Base-by-base conservation (phyloP, 768 basidiomycete genomes). In the Mycena chlorophos region DNA sequence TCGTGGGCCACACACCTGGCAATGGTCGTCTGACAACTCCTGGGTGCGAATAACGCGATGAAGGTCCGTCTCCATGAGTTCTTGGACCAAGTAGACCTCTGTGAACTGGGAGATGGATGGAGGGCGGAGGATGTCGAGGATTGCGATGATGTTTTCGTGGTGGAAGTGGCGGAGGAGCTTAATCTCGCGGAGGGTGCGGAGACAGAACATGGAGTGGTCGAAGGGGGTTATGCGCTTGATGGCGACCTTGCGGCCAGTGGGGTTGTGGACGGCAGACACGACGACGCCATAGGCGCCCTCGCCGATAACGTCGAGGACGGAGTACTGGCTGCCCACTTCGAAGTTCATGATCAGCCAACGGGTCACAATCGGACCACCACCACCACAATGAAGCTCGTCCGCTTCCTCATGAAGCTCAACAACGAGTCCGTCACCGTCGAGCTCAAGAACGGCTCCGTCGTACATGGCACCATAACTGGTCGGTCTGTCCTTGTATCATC, bases 341-440 rank as follows among this genome's bases (percentile, higher is more conserved):
- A 85, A 86, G 54, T 71, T 74, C n/a, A n/a, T n/a, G n/a, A n/a
- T n/a, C n/a, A n/a, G n/a, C n/a, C n/a, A n/a, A n/a, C n/a, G n/a
- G n/a, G n/a, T n/a, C n/a, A n/a, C n/a, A n/a, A n/a, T n/a, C n/a
- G n/a, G n/a, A n/a, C n/a, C n/a, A n/a, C n/a, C n/a, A n/a, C n/a
- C n/a, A n/a, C 50, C 19, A 55, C 52, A 54, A 62, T 62, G 61
- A 62, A 62, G 61, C 54, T 62, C 54, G 60, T 62, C 28, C 56
- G 60, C 39, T 98, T 96, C 78, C 84, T 97, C 80, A 99, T 98
- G 96, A 99, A 98, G 82, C 76, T 99, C 77, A 96, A 97, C 82
- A 98, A 98, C 71, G 96, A 99, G 81, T 95, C 96, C 60, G 94
- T 98, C 64, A 93, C 95, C 60, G 84, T 98, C 71, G 95, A 99